Conservation (phyloP, 805 yeast genomes). For the Barnettozyma sucrosica region DNA sequence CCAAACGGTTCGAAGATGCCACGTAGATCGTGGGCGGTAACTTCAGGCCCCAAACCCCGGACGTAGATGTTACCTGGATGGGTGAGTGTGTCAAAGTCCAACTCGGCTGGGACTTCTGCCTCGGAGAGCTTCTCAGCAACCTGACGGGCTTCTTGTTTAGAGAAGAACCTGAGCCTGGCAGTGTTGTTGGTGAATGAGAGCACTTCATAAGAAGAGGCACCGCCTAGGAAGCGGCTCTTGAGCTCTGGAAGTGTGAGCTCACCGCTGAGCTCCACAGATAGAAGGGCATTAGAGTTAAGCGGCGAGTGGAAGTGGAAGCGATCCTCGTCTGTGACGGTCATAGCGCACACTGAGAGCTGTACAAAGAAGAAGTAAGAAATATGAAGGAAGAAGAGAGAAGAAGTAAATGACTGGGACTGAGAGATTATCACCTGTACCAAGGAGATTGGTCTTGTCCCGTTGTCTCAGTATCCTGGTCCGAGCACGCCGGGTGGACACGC, state of each 20-base stretch:
- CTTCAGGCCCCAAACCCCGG: constrained; percentile 38
- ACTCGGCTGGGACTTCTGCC: constrained; percentile 7
- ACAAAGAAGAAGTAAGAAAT: background rate
- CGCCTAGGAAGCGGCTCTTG: background rate
- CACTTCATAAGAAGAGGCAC: constrained; percentile 9
- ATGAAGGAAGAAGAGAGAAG: background rate
- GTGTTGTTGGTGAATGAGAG: constrained; percentile 4
- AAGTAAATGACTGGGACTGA: background rate
- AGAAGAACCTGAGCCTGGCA: constrained; percentile 16
- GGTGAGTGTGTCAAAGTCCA: constrained; percentile 29
- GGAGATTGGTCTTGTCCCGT: background rate
- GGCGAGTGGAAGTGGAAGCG: constrained; percentile 18
- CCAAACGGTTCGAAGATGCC: constrained; percentile 36
- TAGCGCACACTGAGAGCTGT: background rate
- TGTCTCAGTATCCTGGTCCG: background rate
- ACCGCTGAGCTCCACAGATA: constrained; percentile 10
- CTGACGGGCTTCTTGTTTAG: constrained; percentile 15
- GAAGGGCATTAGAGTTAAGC: constrained; percentile 22
- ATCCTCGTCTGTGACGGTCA: constrained; percentile 1
- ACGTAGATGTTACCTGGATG: constrained; percentile 56
- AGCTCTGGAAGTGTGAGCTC: constrained; percentile 4
- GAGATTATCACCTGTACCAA: background rate
- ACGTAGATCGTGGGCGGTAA: constrained; percentile 32
- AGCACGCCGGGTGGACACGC: background rate
- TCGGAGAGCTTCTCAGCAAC: constrained; percentile 5